These are phyloP conservation scores for Paracoccidioides brasiliensis DNA, from an alignment of 2,329 filamentous ascomycete genomes.

Conservation along the genomic window DNA sequence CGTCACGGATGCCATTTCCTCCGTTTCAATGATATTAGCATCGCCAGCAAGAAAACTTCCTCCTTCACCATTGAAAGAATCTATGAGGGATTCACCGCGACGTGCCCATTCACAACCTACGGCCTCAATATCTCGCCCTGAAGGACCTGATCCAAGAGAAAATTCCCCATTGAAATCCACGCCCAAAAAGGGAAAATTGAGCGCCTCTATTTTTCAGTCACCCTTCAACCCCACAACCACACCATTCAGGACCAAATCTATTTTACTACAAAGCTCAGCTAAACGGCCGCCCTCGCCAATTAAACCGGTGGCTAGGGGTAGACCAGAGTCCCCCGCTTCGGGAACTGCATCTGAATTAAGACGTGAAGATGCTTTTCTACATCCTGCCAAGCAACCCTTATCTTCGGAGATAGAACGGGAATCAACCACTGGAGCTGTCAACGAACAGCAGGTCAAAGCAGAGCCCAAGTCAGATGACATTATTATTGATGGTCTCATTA, in stretches of 20 bases:
- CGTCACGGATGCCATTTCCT: constrained; percentile 12
- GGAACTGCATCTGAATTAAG: neutral
- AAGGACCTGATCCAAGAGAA: neutral
- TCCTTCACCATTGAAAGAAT: constrained; percentile 32
- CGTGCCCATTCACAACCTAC: constrained; percentile 19
- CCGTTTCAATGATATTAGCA: constrained; percentile 25
- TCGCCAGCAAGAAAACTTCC: constrained; percentile 35
- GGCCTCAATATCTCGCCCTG: constrained; percentile 12
- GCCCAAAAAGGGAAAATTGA: constrained; percentile 29
- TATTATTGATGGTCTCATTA: constrained; percentile 6
- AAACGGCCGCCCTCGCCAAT: constrained; percentile 30
- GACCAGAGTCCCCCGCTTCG: neutral
- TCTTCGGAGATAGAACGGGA: neutral
- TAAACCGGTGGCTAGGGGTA: constrained; percentile 16
- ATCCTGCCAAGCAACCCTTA: neutral
- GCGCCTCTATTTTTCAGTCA: constrained; percentile 24
- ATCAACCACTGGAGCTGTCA: neutral
- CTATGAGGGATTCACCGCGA: constrained; percentile 29
- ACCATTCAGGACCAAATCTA: constrained; percentile 23
- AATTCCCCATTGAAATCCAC: constrained; percentile 32
- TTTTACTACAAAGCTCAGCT: constrained; percentile 33
- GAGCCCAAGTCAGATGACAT: neutral
- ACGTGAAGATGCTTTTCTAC: neutral
- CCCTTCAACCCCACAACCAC: constrained; percentile 22
- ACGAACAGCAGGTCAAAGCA: neutral